A percentile compares a stretch with the other conserved stretches of the same genome.
phyloP scores from a whole-genome alignment of 371 early-diverging fungal genomes.

The Chytridiales sp. region DNA sequence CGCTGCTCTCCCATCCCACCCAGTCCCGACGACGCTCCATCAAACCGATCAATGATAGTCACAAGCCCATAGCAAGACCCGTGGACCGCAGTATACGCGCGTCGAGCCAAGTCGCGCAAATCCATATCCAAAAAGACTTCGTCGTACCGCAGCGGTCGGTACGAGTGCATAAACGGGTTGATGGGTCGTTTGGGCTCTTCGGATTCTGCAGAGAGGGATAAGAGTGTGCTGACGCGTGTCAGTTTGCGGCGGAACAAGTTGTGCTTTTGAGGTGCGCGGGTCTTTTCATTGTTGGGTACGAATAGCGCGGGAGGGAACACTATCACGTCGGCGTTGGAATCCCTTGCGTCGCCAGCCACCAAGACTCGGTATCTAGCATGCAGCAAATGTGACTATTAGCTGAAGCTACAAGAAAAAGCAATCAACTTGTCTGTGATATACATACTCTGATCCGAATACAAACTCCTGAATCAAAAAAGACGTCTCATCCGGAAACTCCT shows the following conservation, averaged over 20 bases:
- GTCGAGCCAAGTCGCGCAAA: conserved; percentile 35
- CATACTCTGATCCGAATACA: conserved; percentile 24
- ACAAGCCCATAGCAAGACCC: conserved; percentile 39
- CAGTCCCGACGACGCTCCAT: conserved; percentile 8
- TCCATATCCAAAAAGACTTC: conserved; percentile 37
- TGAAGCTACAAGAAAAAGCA: not conserved
- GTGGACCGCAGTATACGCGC: conserved; percentile 37
- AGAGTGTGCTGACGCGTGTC: not conserved
- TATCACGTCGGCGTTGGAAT: conserved; percentile 33
- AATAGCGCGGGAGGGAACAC: conserved; percentile 31
- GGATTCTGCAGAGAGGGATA: not conserved
- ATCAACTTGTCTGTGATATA: not conserved
- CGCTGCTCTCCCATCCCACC: conserved; percentile 3
- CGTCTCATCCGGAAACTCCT: conserved; percentile 10
- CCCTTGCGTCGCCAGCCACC: conserved; percentile 37
- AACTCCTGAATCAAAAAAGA: conserved; percentile 31
- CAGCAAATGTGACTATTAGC: not conserved
- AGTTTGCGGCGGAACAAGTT: not conserved
- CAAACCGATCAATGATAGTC: conserved; percentile 24
- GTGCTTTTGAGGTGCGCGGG: not conserved
- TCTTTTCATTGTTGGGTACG: too few relatives aligned
- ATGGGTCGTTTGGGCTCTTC: not conserved
- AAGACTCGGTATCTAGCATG: conserved; percentile 23
- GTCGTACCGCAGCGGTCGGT: conserved; percentile 21
- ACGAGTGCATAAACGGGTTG: conserved; percentile 4